Evolutionary conservation across 2,329 filamentous ascomycete genomes (phyloP).

Genomic region (Stenocarpella maydis): DNA sequence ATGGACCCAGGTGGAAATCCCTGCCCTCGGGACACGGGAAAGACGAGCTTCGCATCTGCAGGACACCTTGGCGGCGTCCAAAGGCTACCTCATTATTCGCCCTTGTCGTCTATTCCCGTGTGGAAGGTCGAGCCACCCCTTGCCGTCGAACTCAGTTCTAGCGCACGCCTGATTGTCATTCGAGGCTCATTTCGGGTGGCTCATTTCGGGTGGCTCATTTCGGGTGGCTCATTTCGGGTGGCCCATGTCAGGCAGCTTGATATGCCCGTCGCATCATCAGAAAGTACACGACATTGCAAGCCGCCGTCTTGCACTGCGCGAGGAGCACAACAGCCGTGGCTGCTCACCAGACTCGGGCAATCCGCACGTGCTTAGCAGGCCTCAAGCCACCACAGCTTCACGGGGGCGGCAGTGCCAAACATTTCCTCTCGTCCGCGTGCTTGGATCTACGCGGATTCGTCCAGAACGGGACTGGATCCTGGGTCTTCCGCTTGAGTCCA

Average conservation of each 20-base stretch:
- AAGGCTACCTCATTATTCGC: slow-evolving; percentile 16
- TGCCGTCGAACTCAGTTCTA: slow-evolving; percentile 1
- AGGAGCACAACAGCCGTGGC: neutral
- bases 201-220: neutral
- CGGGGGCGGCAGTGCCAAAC: neutral
- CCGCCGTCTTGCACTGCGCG: neutral
- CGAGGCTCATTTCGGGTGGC: neutral
- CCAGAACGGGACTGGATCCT: too few relatives aligned
- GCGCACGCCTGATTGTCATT: slow-evolving; percentile 9
- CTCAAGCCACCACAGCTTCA: slow-evolving; percentile 12
- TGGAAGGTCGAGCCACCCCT: slow-evolving; percentile 14
- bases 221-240: slow-evolving; percentile 14
- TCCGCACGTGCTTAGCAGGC: slow-evolving; percentile 8
- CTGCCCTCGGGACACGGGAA: neutral
- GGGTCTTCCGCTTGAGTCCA: too few relatives aligned
- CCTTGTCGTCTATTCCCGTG: slow-evolving; percentile 19
- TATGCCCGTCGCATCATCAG: slow-evolving; percentile 16
- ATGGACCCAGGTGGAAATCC: neutral
- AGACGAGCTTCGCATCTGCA: slow-evolving; percentile 22
- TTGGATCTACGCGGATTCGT: too few relatives aligned
- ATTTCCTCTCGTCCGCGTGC: neutral
- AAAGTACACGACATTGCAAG: slow-evolving; percentile 7
- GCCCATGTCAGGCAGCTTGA: neutral
- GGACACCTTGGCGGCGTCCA: slow-evolving; percentile 29
- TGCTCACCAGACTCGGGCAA: neutral